phyloP scores from a whole-genome alignment of 306 rosid genomes.

The Fragaria iinumae region DNA sequence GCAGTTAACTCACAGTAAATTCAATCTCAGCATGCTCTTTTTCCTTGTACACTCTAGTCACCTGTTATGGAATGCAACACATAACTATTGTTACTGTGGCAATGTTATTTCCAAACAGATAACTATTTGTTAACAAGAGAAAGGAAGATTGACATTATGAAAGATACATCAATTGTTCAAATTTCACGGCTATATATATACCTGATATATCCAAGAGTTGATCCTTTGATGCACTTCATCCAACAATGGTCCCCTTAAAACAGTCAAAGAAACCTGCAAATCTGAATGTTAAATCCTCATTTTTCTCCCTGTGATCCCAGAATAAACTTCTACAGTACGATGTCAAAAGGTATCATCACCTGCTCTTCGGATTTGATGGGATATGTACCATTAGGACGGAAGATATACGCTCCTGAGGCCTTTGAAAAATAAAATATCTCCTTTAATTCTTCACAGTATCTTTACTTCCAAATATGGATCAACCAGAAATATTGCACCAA shows the following conservation, averaged over 20 bases:
- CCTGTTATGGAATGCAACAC: constrained; percentile 16
- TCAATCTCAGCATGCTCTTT: constrained; percentile 46
- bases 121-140: neutral
- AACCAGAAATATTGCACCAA: neutral
- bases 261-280: constrained; percentile 22
- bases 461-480: neutral
- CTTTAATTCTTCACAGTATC: too few relatives aligned
- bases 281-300: constrained; percentile 2
- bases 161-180: neutral
- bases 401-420: constrained; percentile 46
- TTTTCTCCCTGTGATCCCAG: neutral
- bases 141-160: neutral
- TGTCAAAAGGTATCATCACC: constrained; percentile 19
- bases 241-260: constrained; percentile 30
- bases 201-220: constrained; percentile 49
- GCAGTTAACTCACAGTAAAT: constrained; percentile 28
- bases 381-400: constrained; percentile 36
- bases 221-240: constrained; percentile 44
- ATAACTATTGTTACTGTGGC: too few relatives aligned
- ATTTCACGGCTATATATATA: neutral
- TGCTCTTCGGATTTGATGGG: constrained; percentile 20
- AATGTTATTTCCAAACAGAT: neutral
- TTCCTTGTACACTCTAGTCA: constrained; percentile 46
- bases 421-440: constrained; percentile 6
- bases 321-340: neutral